phyloP scores from a whole-genome alignment of 495 filamentous ascomycete species.

The Friedmanniomyces simplex region DNA sequence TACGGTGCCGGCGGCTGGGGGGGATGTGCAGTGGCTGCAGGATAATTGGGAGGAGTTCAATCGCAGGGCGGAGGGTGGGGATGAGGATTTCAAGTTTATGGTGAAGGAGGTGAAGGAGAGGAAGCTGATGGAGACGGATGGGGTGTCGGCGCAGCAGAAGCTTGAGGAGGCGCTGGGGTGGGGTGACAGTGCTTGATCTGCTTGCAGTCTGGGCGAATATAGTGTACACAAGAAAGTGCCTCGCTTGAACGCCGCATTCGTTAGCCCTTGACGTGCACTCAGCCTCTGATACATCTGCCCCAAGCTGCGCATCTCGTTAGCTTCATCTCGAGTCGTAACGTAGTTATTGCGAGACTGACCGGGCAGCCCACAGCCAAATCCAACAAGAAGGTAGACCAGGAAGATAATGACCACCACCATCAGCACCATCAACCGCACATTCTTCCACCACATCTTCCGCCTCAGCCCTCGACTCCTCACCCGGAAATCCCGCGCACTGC shows the following conservation, averaged over 20 bases:
- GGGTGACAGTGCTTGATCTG: conserved; percentile 6
- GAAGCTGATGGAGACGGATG: conserved; percentile 13
- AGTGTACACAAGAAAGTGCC: background rate
- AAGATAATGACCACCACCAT: conserved; percentile 72
- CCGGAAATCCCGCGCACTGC: conserved; percentile 77
- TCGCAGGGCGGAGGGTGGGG: conserved; percentile 18
- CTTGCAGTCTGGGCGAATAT: background rate
- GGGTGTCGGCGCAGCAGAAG: conserved; percentile 6
- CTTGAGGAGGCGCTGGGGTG: conserved; percentile 12
- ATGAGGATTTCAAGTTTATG: conserved; percentile 20
- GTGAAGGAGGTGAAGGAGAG: conserved; percentile 20
- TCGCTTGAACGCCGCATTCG: background rate
- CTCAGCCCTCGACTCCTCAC: conserved; percentile 75
- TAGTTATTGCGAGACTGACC: conserved; percentile 29
- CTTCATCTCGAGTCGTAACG: background rate
- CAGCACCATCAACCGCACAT: conserved; percentile 79
- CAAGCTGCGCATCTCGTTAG: conserved; percentile 11
- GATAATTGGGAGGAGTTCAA: conserved; percentile 21
- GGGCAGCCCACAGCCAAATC: conserved; percentile 64
- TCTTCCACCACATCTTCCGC: conserved; percentile 99
- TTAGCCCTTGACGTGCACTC: background rate
- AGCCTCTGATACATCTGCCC: conserved; percentile 14
- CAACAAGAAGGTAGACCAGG: conserved; percentile 68
- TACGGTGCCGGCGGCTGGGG: conserved; percentile 20
- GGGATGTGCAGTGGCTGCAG: conserved; percentile 25